These are phyloP conservation scores for Termitomyces sp. DNA, from an alignment of 768 basidiomycete genomes.

Conservation along the genomic window DNA sequence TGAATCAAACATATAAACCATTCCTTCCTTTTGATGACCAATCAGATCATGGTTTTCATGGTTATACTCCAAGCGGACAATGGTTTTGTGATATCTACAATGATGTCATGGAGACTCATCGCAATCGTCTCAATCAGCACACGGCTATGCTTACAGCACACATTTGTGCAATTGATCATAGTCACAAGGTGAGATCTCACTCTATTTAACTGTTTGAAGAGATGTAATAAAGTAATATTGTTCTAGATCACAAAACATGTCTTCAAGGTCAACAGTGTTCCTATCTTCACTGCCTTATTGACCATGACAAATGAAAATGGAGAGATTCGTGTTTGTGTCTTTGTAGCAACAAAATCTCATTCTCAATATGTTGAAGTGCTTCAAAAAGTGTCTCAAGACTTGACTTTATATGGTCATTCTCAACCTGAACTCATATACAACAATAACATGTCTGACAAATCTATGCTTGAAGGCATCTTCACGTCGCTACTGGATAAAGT, in stretches of 20 bases:
- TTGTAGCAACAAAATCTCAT: neutral
- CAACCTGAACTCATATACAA: neutral
- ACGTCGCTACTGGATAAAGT: constrained; percentile 10
- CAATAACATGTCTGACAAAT: neutral
- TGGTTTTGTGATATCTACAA: constrained; percentile 20
- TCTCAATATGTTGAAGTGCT: neutral
- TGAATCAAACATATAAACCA: neutral
- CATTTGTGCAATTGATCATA: too few species aligned
- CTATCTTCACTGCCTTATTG: neutral
- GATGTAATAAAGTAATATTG: too few species aligned
- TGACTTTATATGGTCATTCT: neutral
- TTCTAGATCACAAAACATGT: too few species aligned
- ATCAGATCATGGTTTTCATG: constrained; percentile 14
- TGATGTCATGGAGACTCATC: constrained; percentile 18
- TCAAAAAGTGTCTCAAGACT: neutral
- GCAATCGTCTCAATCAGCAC: constrained; percentile 10
- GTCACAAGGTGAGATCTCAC: too few species aligned
- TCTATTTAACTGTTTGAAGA: too few species aligned
- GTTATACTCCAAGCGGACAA: constrained; percentile 16
- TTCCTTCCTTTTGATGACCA: constrained; percentile 1
- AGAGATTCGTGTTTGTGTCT: neutral
- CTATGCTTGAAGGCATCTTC: neutral
- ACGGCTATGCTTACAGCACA: constrained; percentile 4
- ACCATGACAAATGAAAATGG: neutral
- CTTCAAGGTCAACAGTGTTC: constrained; percentile 22